A percentile compares a stretch with the other conserved stretches of the same genome.
Conservation (phyloP, 2,329 filamentous ascomycete genomes). For the Fusarium lyarnte region DNA sequence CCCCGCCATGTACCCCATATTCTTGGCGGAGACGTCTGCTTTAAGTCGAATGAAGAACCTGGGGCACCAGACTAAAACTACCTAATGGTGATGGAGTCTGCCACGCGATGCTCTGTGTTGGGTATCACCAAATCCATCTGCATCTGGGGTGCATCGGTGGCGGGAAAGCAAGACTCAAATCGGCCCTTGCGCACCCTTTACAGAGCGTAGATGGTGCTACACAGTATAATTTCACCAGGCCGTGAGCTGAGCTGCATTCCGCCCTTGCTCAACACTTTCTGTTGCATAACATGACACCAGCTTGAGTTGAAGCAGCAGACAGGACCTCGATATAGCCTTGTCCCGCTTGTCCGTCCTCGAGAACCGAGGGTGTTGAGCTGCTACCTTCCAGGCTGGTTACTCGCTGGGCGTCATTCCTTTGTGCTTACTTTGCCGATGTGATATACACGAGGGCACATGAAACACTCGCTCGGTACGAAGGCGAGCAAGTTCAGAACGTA, state of each 20-base stretch:
- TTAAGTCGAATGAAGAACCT: background rate
- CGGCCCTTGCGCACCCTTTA: slow-evolving; percentile 12
- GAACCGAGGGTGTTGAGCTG: slow-evolving; percentile 10
- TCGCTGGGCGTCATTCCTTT: slow-evolving; percentile 6
- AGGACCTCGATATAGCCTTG: background rate
- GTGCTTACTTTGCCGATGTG: slow-evolving; percentile 2
- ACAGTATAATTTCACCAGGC: background rate
- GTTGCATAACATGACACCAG: slow-evolving; percentile 2
- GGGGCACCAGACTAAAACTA: slow-evolving; percentile 1
- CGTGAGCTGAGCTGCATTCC: slow-evolving; percentile 5
- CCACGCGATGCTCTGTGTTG: background rate
- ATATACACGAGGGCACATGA: background rate
- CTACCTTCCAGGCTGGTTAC: background rate
- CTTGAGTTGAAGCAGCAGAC: background rate
- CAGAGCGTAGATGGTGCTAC: background rate
- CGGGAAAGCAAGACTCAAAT: background rate
- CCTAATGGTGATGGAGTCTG: slow-evolving; percentile 8
- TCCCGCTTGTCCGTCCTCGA: slow-evolving; percentile 20
- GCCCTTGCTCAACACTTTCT: slow-evolving; percentile 6
- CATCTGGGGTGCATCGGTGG: background rate
- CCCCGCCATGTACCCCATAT: slow-evolving; percentile 35
- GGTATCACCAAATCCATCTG: slow-evolving; percentile 10
- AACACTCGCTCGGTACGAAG: background rate
- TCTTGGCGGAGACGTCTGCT: slow-evolving; percentile 26
- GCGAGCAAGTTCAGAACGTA: background rate